These are phyloP conservation scores for Eutrema salsugineum DNA, from an alignment of 441 rosid species.

Conservation along the genomic window DNA sequence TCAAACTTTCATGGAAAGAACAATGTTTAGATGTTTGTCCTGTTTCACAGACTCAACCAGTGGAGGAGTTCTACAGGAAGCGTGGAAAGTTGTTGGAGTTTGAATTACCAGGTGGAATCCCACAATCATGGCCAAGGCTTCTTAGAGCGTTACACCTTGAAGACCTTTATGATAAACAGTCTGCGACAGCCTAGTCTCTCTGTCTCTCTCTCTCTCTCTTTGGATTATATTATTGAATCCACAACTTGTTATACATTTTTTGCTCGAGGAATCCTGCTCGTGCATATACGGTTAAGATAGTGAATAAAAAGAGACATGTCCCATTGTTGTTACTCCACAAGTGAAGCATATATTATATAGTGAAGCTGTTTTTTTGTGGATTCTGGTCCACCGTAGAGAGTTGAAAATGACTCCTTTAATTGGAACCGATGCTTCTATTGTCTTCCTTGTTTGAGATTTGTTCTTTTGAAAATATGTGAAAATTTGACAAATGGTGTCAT, in stretches of 20 bases:
- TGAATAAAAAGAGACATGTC: slow-evolving; percentile 20
- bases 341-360: background rate
- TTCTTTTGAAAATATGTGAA: background rate
- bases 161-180: slow-evolving; percentile 51
- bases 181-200: slow-evolving; percentile 55
- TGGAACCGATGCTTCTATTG: background rate
- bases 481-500: too few relatives aligned
- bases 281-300: slow-evolving; percentile 14
- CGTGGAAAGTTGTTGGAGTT: slow-evolving; percentile 82
- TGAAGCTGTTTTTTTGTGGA: background rate
- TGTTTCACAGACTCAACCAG: slow-evolving; percentile 64
- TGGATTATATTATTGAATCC: slow-evolving; percentile 3
- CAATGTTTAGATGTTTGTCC: background rate
- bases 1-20: background rate
- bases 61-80: slow-evolving; percentile 75
- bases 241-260: slow-evolving; percentile 23
- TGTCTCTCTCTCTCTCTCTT: background rate
- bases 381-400: background rate
- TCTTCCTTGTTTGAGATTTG: background rate
- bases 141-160: slow-evolving; percentile 86
- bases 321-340: background rate
- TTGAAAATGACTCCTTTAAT: background rate
- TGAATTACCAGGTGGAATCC: slow-evolving; percentile 95
- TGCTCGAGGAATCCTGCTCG: slow-evolving; percentile 20
- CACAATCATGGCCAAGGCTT: slow-evolving; percentile 93